phyloP scores from a whole-genome alignment of 1,284 basidiomycete genomes.

The Ustilago curta region DNA sequence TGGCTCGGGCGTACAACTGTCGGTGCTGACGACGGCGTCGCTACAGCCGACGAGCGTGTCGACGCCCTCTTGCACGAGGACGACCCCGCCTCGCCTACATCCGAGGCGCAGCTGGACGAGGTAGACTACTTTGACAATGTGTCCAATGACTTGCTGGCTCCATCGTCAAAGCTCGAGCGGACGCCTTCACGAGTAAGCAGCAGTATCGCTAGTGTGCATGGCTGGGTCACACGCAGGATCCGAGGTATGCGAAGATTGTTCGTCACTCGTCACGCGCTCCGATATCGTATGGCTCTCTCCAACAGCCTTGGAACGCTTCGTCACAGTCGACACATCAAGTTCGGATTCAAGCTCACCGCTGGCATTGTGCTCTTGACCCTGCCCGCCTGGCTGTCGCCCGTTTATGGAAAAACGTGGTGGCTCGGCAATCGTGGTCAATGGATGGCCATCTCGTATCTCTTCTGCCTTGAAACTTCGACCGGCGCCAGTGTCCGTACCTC shows the following conservation, averaged over 20 bases:
- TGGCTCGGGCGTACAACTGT: conserved; percentile 35
- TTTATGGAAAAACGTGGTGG: conserved; percentile 69
- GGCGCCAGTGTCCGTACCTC: conserved; percentile 72
- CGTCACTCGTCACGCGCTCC: conserved; percentile 16
- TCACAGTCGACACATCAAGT: conserved; percentile 71
- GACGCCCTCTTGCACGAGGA: conserved; percentile 36
- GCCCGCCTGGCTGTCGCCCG: conserved; percentile 68
- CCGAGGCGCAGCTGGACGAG: conserved; percentile 8
- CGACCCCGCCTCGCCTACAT: conserved; percentile 16
- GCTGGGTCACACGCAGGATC: conserved; percentile 10
- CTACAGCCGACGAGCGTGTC: conserved; percentile 26
- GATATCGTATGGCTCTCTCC: conserved; percentile 42
- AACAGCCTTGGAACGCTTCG: conserved; percentile 47
- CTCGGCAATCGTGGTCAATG: conserved; percentile 70
- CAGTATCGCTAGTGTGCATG: conserved; percentile 9
- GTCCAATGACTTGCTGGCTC: conserved; percentile 10
- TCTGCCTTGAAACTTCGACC: conserved; percentile 72
- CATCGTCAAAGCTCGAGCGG: conserved; percentile 6
- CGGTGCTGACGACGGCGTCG: conserved; percentile 12
- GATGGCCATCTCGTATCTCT: conserved; percentile 69
- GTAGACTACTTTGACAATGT: conserved; percentile 32
- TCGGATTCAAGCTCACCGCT: conserved; percentile 70
- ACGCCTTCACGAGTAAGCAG: conserved; percentile 21
- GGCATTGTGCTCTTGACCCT: conserved; percentile 71
- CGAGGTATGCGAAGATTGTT: conserved; percentile 13